Percentiles rank a stretch among this genome's conserved stretches.
phyloP scores from a whole-genome alignment of 345 rosid species.

The Lepidium sativum region DNA sequence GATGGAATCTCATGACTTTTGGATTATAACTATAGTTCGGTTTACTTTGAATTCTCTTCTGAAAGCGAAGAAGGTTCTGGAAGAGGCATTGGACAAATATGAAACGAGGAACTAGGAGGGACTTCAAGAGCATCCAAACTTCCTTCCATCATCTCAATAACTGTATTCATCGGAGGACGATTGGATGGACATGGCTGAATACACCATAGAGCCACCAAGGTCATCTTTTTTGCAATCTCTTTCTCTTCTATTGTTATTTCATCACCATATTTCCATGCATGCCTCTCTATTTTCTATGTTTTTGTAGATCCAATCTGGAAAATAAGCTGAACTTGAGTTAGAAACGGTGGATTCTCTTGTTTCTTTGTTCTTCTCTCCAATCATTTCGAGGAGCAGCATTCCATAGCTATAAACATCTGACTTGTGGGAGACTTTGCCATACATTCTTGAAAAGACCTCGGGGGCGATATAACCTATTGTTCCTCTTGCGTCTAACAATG shows the following conservation, averaged over 20 bases:
- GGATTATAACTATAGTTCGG: neutral
- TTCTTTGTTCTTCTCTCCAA: conserved; percentile 15
- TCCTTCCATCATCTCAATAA: conserved; percentile 15
- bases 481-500: conserved; percentile 32
- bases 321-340: neutral
- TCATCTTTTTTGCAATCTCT: neutral
- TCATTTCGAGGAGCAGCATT: conserved; percentile 34
- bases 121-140: neutral
- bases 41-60: neutral
- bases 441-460: conserved; percentile 26
- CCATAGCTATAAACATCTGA: conserved; percentile 40
- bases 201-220: neutral
- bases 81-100: neutral
- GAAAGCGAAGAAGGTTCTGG: neutral
- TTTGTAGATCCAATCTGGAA: conserved; percentile 1
- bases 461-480: conserved; percentile 43
- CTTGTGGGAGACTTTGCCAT: conserved; percentile 32
- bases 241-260: neutral
- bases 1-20: neutral
- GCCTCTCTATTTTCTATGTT: neutral
- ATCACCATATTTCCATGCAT: neutral
- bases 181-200: neutral
- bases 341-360: neutral
- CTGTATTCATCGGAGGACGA: conserved; percentile 8
- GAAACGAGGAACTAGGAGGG: neutral